Base-by-base conservation (phyloP, 148 eudicot species). In the Heliamphora exappendiculata region DNA sequence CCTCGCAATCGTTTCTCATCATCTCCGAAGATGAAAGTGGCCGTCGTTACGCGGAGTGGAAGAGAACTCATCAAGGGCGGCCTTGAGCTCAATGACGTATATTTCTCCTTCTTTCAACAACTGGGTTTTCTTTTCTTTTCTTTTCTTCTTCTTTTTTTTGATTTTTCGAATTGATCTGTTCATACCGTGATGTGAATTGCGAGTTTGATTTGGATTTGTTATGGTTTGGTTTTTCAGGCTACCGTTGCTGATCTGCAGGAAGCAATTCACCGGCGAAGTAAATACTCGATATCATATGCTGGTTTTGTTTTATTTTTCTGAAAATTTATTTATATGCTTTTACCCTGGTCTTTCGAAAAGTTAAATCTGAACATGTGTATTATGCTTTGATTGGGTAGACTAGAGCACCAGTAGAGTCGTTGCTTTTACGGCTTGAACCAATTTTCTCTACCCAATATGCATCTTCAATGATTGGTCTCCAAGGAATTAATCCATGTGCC, bases 221-320 rank as follows among this genome's bases (percentile, higher is more conserved):
- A 0, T 29, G 1, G 51, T 44, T 62, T 20, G 34, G 60, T 74
- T 36, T 70, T 75, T 69, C 78, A 94, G 98, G 92, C 92, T 71
- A 88, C 94, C 54, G 98, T 94, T 33, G 91, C 90, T 83, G 96
- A 94, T 89, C 89, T 92, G 87, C 97, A 92, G 82, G 94, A 89
- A 67, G 96, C 96, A 36, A 94, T 94, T 85, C 84, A 90, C 80
- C 85, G 85, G 76, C 83, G 79, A 74, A 89, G 98, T 94, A 72
- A 82, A 97, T 86, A 3, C 8, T 73, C 39, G 45, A 5, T 36
- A 22, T 41, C 31, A 5, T 36, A 22, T 41, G 36, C 64, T 57
- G 36, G 24, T 47, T 34, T 68, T 44, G 11, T 26, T 44, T 47
- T 34, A 44, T 44, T 3, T 26, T 44, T 68, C 31, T 44, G 20